Base-by-base conservation (phyloP, 2,329 filamentous ascomycete species). In the Colletotrichum phormii region DNA sequence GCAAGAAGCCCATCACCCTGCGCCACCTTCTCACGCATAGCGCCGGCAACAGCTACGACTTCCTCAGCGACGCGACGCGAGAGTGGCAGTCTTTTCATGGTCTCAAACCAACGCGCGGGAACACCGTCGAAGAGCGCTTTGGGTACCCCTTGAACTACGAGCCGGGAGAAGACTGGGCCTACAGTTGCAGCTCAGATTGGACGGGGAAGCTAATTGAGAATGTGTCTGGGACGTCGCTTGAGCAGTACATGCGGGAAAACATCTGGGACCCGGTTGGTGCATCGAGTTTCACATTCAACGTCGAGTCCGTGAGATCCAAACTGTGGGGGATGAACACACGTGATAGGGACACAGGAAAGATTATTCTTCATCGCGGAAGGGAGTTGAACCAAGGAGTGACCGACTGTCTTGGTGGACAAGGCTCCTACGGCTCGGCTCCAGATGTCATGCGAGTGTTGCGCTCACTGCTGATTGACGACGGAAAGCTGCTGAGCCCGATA, bases 21-120 rank as follows among this genome's bases (percentile, higher is more conserved):
- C 79, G 84, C 70, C 85, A 86, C 78, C 81, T 90, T 0, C 83
- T 90, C 22, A 84, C 85, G 0, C 88, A 90, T 74, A 87, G 83
- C 35, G 83, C 87, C 0, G 89, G 89, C 3, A 74, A 82, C 0
- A 77, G 77, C 3, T 90, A 89, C 76, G 81, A 86, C 70, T 85
- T 84, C 70, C 53, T 84, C 15, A 74, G 81, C 33, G 80, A 81
- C 0, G 46, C 77, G 3, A 76, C 84, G 11, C 75, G 77, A 11
- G 78, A 72, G 13, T 80, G 78, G 77, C 76, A 71, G 33, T 42
- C 63, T 4, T 66, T 61, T 15, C 63, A 74, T 37, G 54, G 54
- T 0, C 60, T 73, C 46, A 72, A 63, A 26, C 84, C 84, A 0
- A 54, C 72, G 1, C 72, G 86, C 11, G 79, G 77, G 0, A 75